Evolutionary conservation across 768 basidiomycete genomes (phyloP).

Genomic region (Serendipita sp.): DNA sequence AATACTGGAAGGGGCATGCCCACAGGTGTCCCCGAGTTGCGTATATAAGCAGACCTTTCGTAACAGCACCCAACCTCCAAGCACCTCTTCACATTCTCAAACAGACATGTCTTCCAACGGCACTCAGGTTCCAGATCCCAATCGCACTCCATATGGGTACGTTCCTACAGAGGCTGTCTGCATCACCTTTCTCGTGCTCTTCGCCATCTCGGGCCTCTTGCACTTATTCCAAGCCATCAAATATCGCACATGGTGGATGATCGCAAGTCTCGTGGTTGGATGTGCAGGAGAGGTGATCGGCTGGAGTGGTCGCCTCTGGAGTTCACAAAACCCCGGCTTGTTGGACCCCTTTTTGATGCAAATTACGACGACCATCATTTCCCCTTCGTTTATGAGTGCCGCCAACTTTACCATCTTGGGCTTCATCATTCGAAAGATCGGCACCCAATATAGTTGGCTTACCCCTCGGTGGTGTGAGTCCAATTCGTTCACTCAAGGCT

Average conservation of each 20-base stretch:
- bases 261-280: constrained; percentile 32
- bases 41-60: too few relatives aligned
- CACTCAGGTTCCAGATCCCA: neutral
- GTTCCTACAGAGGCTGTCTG: constrained; percentile 13
- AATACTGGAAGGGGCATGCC: too few relatives aligned
- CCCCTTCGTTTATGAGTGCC: constrained; percentile 40
- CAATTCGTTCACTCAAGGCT: neutral
- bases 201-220: constrained; percentile 7
- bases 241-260: constrained; percentile 33
- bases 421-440: constrained; percentile 28
- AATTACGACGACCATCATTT: constrained; percentile 35
- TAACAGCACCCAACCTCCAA: too few relatives aligned
- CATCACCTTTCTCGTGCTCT: constrained; percentile 10
- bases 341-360: constrained; percentile 18
- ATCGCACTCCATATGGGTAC: constrained; percentile 6
- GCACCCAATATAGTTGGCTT: constrained; percentile 31
- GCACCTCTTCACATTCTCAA: neutral
- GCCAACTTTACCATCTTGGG: constrained; percentile 47
- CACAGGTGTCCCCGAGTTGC: too few relatives aligned
- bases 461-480: constrained; percentile 28
- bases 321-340: neutral
- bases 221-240: neutral
- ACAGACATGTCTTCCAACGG: neutral
- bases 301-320: constrained; percentile 26
- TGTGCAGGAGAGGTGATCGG: constrained; percentile 37